Evolutionary conservation across 768 basidiomycete species (phyloP), one percentile per base, ranked within the genome.

Genomic region (Piloderma croceum): DNA sequence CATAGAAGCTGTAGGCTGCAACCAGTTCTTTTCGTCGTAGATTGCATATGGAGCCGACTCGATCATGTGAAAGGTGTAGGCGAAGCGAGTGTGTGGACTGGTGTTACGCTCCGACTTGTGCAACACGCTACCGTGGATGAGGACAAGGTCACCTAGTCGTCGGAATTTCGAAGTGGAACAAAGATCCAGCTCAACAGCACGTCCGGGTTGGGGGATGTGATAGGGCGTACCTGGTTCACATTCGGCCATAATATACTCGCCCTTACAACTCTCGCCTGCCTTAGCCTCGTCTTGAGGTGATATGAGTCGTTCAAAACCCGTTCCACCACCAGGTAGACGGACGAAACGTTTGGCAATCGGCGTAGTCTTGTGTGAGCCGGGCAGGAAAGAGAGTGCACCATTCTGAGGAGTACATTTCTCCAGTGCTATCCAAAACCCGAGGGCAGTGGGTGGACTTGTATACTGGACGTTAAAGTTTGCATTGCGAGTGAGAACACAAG

Each of bases 31-130:
- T 53, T 79, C 74, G 46, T 97, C 94, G 43, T 93, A 96, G 29
- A 56, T 62, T 6, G 79, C 85, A 51, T 73, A 63, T 18, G 77
- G 82, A 29, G 74, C 73, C 15, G 74, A 82, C 53, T 94, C 89
- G 35, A 91, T 82, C 88, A 90, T 90, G 50, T 91, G 93, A 61
- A 96, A 97, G 0, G 96, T 98, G 58, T 98, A 99, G 21, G 93
- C 93, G 48, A 81, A 89, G 41, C 96, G 75, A 2, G 90, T 90
- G 45, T 81, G 71, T 17, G 75, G 67, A 39, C 87, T 90, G 1
- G 72, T 74, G 59, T 99, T 99, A 39, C 78, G 76, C 56, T 90
- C 88, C 0, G 88, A 90, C 58, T 90, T 91, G 66, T 99, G 96
- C 45, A 96, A 64, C 2, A 97, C 90, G 17, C 77, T 73, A 7